These are phyloP conservation scores for Umbilicaria muhlenbergii DNA, from an alignment of 495 filamentous ascomycete genomes.

Conservation along the genomic window DNA sequence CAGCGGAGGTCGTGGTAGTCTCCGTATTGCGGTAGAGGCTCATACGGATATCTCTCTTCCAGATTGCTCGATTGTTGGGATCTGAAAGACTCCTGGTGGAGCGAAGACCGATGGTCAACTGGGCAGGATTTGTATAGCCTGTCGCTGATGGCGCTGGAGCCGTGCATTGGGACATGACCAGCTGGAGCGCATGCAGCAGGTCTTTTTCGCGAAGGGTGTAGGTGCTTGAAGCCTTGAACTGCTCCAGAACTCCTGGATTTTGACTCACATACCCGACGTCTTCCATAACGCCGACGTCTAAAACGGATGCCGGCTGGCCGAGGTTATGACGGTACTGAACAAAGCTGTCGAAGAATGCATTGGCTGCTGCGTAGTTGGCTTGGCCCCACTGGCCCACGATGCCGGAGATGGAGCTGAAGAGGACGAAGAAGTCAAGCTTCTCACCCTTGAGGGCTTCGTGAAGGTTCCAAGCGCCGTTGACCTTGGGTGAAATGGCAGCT, in stretches of 20 bases:
- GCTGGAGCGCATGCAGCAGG: no score
- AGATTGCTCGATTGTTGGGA: slow-evolving; percentile 6
- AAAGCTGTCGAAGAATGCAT: slow-evolving; percentile 21
- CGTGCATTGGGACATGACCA: no score
- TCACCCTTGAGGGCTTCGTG: slow-evolving; percentile 1
- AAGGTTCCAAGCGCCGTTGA: slow-evolving; percentile 19
- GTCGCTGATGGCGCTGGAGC: no score
- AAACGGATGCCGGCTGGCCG: slow-evolving; percentile 19
- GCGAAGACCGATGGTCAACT: slow-evolving; percentile 2
- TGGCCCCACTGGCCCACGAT: slow-evolving; percentile 18
- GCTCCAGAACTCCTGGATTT: background rate
- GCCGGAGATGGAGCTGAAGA: slow-evolving; percentile 16
- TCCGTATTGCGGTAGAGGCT: slow-evolving; percentile 17
- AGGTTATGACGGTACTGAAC: slow-evolving; percentile 16
- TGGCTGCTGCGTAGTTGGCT: slow-evolving; percentile 18
- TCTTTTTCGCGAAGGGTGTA: background rate
- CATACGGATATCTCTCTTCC: slow-evolving; percentile 12
- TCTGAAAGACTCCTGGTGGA: background rate
- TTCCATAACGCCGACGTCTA: slow-evolving; percentile 25
- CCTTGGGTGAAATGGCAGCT: slow-evolving; percentile 12
- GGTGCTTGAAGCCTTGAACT: background rate
- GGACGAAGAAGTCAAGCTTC: slow-evolving; percentile 20
- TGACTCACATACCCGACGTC: slow-evolving; percentile 22
- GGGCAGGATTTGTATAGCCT: background rate
- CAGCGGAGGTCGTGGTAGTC: no score